Base-by-base conservation (phyloP, 2,329 filamentous ascomycete species). In the Colletotrichum cordylinicola region DNA sequence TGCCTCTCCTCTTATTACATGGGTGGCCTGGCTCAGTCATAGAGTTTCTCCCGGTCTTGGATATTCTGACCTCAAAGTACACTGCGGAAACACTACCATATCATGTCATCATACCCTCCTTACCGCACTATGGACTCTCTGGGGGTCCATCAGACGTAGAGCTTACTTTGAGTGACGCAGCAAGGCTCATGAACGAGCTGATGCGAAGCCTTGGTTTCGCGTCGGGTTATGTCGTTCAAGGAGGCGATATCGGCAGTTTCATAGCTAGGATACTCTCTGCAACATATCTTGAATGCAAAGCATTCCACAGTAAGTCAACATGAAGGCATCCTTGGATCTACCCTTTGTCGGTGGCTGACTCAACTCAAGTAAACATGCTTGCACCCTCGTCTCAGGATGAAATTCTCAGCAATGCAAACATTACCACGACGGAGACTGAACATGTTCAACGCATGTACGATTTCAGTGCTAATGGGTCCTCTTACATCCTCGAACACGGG, bases 11-110 rank as follows among this genome's bases (percentile, higher is more conserved):
- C 4, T 83, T 90, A 12, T 79, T 89, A 13, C 90, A 92, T 76
- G 91, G 90, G 62, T 91, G 89, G 89, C 90, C 90, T 6, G 83
- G 84, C 77, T 86, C 83, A 1, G 89, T 91, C 76, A 79, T 89
- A 3, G 91, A 92, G 77, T 92, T 92, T 78, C 79, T 92, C 3
- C 86, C 86, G 3, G 82, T 91, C 8, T 80, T 92, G 68, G 79
- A 85, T 3, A 56, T 89, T 4, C 80, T 92, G 4, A 80, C 80
- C 27, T 79, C 84, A 4, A 87, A 87, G 69, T 91, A 91, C 79
- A 85, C 86, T 1, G 84, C 88, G 0, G 82, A 87, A 1, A 84
- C 82, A 1, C 82, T 92, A n/a, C 90, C 90, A 0, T 92, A 90
- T 79, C 90, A 92, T 78, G 80, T 92, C 66, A 85, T 92, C 48